These are phyloP conservation scores for Lophiotrema nucula DNA, from an alignment of 495 filamentous ascomycete genomes.

Conservation along the genomic window DNA sequence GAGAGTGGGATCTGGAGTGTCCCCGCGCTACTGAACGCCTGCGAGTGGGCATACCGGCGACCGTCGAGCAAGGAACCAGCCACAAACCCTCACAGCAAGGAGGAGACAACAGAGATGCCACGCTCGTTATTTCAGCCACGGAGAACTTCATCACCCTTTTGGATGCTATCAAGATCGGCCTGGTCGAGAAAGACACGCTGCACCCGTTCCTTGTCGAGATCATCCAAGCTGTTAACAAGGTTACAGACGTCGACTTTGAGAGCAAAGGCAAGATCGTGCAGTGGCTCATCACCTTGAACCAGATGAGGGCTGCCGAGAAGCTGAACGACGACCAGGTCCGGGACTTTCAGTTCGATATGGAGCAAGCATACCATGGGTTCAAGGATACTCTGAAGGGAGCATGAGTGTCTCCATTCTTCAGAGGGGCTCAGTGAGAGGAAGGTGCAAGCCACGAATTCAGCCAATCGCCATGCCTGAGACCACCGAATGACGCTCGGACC, in stretches of 20 bases:
- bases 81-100: constrained; percentile 47
- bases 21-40: constrained; percentile 91
- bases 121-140: constrained; percentile 79
- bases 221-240: constrained; percentile 94
- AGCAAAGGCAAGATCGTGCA: constrained; percentile 94
- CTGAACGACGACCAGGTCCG: constrained; percentile 81
- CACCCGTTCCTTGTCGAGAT: constrained; percentile 91
- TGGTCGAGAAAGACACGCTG: constrained; percentile 90
- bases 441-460: too few species aligned
- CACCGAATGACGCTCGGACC: background rate
- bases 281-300: constrained; percentile 95
- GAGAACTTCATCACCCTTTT: constrained; percentile 98
- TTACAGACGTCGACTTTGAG: constrained; percentile 90
- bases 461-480: too few species aligned
- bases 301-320: constrained; percentile 94
- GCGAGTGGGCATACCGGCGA: constrained; percentile 78
- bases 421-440: too few species aligned
- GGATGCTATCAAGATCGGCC: constrained; percentile 84
- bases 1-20: constrained; percentile 89
- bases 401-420: background rate
- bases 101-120: constrained; percentile 59
- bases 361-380: constrained; percentile 88
- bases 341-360: constrained; percentile 84
- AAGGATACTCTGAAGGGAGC: constrained; percentile 61
- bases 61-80: constrained; percentile 52